Evolutionary conservation across 2,329 filamentous ascomycete species (phyloP).

Genomic region (Gremmenia infestans): DNA sequence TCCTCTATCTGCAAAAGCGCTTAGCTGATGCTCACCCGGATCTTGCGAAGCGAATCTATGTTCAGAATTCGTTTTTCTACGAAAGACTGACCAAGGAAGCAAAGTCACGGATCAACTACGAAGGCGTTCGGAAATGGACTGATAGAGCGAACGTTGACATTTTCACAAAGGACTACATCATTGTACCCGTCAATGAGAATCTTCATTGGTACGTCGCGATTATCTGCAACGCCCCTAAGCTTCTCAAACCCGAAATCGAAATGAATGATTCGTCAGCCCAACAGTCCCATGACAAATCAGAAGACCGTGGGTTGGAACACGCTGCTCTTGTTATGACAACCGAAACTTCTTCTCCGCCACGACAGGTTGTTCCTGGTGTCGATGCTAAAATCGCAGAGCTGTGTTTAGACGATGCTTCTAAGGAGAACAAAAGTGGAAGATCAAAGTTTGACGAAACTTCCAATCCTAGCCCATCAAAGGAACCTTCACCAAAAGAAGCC

Average conservation of each 20-base stretch:
- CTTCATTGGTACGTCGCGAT: constrained; percentile 93
- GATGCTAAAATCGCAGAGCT: constrained; percentile 9
- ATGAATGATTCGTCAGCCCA: background rate
- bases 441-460: background rate
- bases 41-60: constrained; percentile 64
- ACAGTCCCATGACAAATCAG: background rate
- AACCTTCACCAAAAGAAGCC: background rate
- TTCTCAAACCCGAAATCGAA: constrained; percentile 38
- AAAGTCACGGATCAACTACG: constrained; percentile 68
- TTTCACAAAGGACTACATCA: constrained; percentile 79
- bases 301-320: background rate
- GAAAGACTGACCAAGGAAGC: constrained; percentile 61
- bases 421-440: background rate
- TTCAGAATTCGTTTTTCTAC: constrained; percentile 94
- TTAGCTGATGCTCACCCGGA: constrained; percentile 51
- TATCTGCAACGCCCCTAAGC: constrained; percentile 77
- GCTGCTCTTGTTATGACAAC: background rate
- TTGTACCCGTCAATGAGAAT: constrained; percentile 86
- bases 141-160: constrained; percentile 64
- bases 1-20: constrained; percentile 64
- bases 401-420: constrained; percentile 10
- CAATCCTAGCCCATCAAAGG: background rate
- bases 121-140: constrained; percentile 84
- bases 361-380: background rate
- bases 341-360: background rate